Percentiles rank a stretch among this genome's conserved stretches.
Conservation (phyloP, 352 stramenopile genomes). For the Phytophthora hybrid region DNA sequence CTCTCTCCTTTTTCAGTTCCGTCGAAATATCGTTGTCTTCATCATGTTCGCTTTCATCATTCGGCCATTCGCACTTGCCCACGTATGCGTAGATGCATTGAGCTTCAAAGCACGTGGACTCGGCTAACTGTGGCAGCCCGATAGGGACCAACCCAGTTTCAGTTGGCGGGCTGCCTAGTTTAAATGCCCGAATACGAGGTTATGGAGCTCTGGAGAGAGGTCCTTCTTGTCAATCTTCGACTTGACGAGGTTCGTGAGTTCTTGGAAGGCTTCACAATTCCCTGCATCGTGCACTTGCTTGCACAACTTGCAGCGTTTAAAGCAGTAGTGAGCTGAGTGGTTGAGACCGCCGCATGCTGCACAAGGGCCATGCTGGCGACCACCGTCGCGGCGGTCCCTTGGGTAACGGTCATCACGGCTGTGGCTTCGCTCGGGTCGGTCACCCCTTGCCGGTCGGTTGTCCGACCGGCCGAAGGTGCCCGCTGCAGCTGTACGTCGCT, state of each 20-base stretch:
- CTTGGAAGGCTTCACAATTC: not conserved
- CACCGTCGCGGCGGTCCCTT: not conserved
- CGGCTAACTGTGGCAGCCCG: too few relatives aligned
- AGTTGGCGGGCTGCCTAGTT: slow-evolving; percentile 5
- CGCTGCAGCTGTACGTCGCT: too few relatives aligned
- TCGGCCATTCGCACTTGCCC: too few relatives aligned
- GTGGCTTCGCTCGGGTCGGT: too few relatives aligned
- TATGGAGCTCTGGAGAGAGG: not conserved
- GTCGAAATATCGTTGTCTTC: too few relatives aligned
- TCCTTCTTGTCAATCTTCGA: slow-evolving; percentile 9
- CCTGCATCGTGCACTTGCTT: not conserved
- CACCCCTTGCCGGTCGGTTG: too few relatives aligned
- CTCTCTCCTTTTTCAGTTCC: too few relatives aligned
- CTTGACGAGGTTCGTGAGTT: not conserved
- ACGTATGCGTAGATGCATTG: not conserved
- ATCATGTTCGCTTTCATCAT: too few relatives aligned
- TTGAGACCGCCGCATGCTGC: not conserved
- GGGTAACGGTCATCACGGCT: too few relatives aligned
- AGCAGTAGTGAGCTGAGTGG: not conserved
- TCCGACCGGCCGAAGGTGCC: too few relatives aligned
- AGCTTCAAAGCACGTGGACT: not conserved
- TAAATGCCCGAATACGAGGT: not conserved
- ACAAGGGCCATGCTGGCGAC: not conserved
- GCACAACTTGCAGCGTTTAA: not conserved
- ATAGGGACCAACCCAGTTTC: slow-evolving; percentile 8